A percentile compares a stretch with the other conserved stretches of the same genome.
Conservation (phyloP, 129 eudicot genomes). For the Erigeron canadensis region DNA sequence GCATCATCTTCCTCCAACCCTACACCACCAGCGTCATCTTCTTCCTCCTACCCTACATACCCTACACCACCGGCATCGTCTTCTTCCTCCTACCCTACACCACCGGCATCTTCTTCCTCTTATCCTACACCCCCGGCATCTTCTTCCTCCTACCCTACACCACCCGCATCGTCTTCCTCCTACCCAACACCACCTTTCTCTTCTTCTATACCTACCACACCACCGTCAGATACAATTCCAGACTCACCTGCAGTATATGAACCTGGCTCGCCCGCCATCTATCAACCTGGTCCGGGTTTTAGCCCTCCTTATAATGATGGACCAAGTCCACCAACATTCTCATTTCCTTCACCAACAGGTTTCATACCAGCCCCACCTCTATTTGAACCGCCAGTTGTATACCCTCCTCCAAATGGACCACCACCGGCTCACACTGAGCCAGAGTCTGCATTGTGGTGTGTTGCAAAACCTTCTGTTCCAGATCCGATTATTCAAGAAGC, state of each 20-base stretch:
- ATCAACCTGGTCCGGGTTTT: constrained; percentile 33
- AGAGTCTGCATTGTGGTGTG: constrained; percentile 61
- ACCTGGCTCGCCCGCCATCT: constrained; percentile 4
- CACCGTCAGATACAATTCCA: constrained; percentile 25
- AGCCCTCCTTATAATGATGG: constrained; percentile 40
- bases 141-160: constrained; percentile 40
- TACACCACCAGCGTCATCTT: constrained; percentile 26
- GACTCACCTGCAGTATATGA: constrained; percentile 7
- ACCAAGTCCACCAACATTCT: constrained; percentile 52
- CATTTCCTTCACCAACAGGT: constrained; percentile 48
- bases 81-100: constrained; percentile 30
- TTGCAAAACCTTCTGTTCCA: constrained; percentile 77
- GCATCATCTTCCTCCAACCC: constrained; percentile 41
- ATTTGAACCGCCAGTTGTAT: constrained; percentile 84
- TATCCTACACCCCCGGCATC: constrained; percentile 30
- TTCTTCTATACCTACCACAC: constrained; percentile 38
- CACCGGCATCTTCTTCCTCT: constrained; percentile 30
- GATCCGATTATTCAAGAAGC: constrained; percentile 82
- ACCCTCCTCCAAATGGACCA: constrained; percentile 69
- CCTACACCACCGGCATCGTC: constrained; percentile 19
- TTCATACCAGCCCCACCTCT: constrained; percentile 69
- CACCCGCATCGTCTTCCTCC: constrained; percentile 9
- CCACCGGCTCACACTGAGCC: constrained; percentile 49
- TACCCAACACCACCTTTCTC: constrained; percentile 44
- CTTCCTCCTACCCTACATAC: not conserved